Evolutionary conservation across 345 rosid species (phyloP).

Genomic region (Raphanus raphanistrum): DNA sequence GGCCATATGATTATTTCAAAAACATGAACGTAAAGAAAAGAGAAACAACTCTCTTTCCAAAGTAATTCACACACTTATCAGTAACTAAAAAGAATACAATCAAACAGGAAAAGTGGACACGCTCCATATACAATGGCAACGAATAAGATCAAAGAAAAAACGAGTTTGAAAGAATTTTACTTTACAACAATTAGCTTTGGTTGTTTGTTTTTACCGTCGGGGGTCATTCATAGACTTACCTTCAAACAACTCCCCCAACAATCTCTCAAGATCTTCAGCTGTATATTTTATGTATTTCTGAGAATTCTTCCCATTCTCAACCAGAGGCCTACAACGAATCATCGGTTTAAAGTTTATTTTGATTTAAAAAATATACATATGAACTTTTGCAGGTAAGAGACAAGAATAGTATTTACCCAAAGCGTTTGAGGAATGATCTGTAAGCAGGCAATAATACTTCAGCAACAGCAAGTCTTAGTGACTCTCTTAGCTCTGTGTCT

Average conservation of each 20-base stretch:
- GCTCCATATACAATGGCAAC: constrained; percentile 30
- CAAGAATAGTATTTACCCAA: constrained; percentile 51
- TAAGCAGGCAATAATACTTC: constrained; percentile 97
- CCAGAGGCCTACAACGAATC: constrained; percentile 63
- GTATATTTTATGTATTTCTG: constrained; percentile 80
- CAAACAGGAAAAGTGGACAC: not conserved
- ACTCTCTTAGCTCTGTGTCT: constrained; percentile 91
- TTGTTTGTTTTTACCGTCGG: constrained; percentile 46
- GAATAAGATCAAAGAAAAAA: not conserved
- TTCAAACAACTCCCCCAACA: constrained; percentile 93
- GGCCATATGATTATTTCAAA: not conserved
- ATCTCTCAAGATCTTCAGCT: constrained; percentile 89
- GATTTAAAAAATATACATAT: not conserved
- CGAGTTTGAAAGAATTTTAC: not conserved
- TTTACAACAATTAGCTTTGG: constrained; percentile 6
- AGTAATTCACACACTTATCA: constrained; percentile 24
- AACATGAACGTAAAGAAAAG: not conserved
- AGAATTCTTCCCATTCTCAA: constrained; percentile 80
- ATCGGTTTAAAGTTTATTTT: not conserved
- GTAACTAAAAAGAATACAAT: constrained; percentile 1
- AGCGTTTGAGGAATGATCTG: constrained; percentile 85
- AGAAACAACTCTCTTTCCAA: not conserved
- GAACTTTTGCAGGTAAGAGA: not conserved
- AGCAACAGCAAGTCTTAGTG: constrained; percentile 96
- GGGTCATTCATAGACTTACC: constrained; percentile 76